Evolutionary conservation across 139 green algal species (phyloP).

Genomic region (Chlamydomonas asymmetrica): DNA sequence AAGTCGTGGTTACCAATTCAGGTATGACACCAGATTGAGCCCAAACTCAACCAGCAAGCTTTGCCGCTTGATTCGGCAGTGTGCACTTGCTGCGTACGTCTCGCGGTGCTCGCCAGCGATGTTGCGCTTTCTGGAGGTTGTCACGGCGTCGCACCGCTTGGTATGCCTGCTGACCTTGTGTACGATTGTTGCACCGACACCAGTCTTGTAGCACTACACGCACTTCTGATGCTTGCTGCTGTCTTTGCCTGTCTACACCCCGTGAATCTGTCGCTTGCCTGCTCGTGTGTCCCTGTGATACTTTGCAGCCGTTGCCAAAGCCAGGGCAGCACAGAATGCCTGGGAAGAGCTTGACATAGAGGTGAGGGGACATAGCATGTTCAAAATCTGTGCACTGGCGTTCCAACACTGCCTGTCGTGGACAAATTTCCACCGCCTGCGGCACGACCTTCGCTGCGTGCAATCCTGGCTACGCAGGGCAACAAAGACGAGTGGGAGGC

Average conservation of each 20-base stretch:
- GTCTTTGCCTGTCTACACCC: no score
- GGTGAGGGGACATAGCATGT: background rate
- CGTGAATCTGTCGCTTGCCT: no score
- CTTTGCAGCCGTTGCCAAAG: conserved; percentile 1
- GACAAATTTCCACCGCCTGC: background rate
- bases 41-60: no score
- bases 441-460: background rate
- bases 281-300: background rate
- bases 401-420: background rate
- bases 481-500: conserved; percentile 35
- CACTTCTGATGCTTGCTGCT: no score
- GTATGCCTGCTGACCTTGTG: no score
- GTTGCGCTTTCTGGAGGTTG: no score
- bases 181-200: no score
- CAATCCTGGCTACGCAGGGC: conserved; percentile 26
- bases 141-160: no score
- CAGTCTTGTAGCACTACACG: no score
- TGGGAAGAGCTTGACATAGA: conserved; percentile 39
- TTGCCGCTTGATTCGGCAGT: background rate
- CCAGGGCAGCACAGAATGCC: background rate
- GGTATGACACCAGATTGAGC: no score
- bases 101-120: no score
- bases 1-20: conserved; percentile 17
- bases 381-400: background rate
- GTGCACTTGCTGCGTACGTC: background rate